phyloP scores from a whole-genome alignment of 345 rosid genomes.

The Acer campestre region DNA sequence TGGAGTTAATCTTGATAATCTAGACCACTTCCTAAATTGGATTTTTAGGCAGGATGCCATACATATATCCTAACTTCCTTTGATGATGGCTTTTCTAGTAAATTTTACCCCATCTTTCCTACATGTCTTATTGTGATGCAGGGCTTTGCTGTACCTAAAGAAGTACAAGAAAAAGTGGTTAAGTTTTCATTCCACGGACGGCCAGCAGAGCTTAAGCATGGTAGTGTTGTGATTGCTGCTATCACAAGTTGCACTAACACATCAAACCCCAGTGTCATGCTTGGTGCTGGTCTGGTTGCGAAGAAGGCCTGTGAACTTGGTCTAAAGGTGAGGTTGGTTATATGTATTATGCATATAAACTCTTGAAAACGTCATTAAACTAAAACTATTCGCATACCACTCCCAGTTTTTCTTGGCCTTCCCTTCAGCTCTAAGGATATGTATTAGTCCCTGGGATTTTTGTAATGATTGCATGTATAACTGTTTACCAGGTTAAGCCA shows the following conservation, averaged over 20 bases:
- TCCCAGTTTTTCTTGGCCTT: background rate
- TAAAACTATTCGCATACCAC: background rate
- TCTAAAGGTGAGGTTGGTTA: slow-evolving; percentile 55
- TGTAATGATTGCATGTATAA: slow-evolving; percentile 17
- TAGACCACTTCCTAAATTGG: background rate
- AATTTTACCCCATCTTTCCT: slow-evolving; percentile 9
- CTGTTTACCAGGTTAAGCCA: slow-evolving; percentile 76
- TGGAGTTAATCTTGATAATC: background rate
- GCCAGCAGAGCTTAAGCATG: slow-evolving; percentile 93
- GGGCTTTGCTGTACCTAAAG: slow-evolving; percentile 97
- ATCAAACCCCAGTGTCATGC: slow-evolving; percentile 99
- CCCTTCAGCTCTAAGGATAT: slow-evolving; percentile 2
- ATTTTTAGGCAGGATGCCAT: background rate
- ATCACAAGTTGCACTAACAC: slow-evolving; percentile 99
- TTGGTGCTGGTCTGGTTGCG: slow-evolving; percentile 98
- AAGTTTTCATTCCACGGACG: slow-evolving; percentile 83
- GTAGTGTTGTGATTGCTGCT: slow-evolving; percentile 99
- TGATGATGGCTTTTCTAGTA: slow-evolving; percentile 9
- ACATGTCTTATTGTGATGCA: slow-evolving; percentile 28
- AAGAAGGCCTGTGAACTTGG: slow-evolving; percentile 96
- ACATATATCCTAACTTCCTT: background rate
- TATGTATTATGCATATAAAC: background rate
- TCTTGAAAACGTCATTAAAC: background rate
- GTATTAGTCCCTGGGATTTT: background rate
- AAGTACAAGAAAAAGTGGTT: slow-evolving; percentile 68